These are phyloP conservation scores for Boletellus emodensis DNA, from an alignment of 768 basidiomycete species.

Conservation along the genomic window DNA sequence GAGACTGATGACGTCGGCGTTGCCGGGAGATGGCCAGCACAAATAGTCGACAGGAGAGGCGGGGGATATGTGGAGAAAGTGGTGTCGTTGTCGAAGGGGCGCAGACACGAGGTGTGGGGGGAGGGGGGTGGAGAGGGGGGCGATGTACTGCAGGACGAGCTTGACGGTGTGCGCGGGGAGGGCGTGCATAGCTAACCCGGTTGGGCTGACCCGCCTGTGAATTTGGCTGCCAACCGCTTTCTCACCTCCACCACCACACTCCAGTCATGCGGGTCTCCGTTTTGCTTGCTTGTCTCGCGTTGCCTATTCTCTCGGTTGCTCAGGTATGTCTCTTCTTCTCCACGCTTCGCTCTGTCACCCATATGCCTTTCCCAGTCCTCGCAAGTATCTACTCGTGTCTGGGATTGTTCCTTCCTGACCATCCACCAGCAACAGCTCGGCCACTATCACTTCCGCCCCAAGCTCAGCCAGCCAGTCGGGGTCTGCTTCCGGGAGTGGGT, in stretches of 20 bases:
- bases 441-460: slow-evolving; percentile 47
- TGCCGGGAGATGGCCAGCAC: slow-evolving; percentile 55
- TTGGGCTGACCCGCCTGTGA: slow-evolving; percentile 7
- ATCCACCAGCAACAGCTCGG: slow-evolving; percentile 38
- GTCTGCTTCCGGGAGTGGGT: slow-evolving; percentile 18
- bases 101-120: slow-evolving; percentile 60
- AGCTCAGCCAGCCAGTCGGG: slow-evolving; percentile 22
- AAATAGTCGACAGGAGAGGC: slow-evolving; percentile 54
- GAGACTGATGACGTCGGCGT: slow-evolving; percentile 37
- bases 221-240: slow-evolving; percentile 8
- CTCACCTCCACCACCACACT: neutral
- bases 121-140: slow-evolving; percentile 46
- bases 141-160: slow-evolving; percentile 55
- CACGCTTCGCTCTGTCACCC: neutral
- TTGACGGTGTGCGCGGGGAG: slow-evolving; percentile 38
- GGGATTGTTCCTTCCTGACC: slow-evolving; percentile 38
- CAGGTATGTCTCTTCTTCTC: slow-evolving; percentile 26
- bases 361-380: slow-evolving; percentile 27
- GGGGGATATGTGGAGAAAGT: slow-evolving; percentile 53
- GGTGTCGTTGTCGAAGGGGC: slow-evolving; percentile 59
- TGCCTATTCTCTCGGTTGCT: slow-evolving; percentile 25
- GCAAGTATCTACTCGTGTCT: slow-evolving; percentile 32
- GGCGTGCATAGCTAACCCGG: slow-evolving; percentile 29
- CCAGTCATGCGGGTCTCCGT: slow-evolving; percentile 29
- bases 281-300: slow-evolving; percentile 30